Base-by-base conservation (phyloP, 176 grass and related monocot species). In the Oropetium thomaeum region DNA sequence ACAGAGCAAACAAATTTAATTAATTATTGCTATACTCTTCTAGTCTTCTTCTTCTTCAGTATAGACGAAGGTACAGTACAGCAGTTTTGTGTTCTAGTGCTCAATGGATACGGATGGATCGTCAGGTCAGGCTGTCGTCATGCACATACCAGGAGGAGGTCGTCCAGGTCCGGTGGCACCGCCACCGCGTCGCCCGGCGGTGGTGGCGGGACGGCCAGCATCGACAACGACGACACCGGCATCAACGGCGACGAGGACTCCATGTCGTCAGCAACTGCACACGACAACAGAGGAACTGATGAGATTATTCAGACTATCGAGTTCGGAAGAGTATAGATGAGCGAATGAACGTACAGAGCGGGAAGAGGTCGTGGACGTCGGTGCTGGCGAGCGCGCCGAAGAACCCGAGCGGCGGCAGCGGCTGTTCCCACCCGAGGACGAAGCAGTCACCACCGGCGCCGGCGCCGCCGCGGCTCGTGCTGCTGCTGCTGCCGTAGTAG, bases 371-470 rank as follows among this genome's bases (percentile, higher is more conserved):
- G 67, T 89, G 87, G 81, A 84, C 60, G 41, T 75, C 77, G 67
- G 77, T 58, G 30, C 51, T 53, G 57, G 71, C 45, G 58, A 81
- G 37, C 51, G 59, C 61, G 9, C 75, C 89, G 66, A 86, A 82
- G 68, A 54, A 74, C 22, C 69, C 54, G 62, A 83, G 59, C 33
- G 68, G 58, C 22, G 76, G 20, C 54, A 31, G 79, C 7, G 67
- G 62, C 62, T 87, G 82, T 52, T 89, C 86, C 89, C 92, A 96
- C 0, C 88, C 89, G 64, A 86, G n/a, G 32, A 83, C n/a, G 88
- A 83, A 82, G 45, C 62, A 47, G 57, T 47, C 62, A 16, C 71
- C 67, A 20, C 2, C 12, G 37, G 43, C 12, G 63, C 33, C 15
- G 55, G 16, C 14, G 28, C 75, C 3, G 44, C 58, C 10, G 5